These are phyloP conservation scores for Verticillium albo-atrum DNA, from an alignment of 2,329 filamentous ascomycete species.

Conservation along the genomic window DNA sequence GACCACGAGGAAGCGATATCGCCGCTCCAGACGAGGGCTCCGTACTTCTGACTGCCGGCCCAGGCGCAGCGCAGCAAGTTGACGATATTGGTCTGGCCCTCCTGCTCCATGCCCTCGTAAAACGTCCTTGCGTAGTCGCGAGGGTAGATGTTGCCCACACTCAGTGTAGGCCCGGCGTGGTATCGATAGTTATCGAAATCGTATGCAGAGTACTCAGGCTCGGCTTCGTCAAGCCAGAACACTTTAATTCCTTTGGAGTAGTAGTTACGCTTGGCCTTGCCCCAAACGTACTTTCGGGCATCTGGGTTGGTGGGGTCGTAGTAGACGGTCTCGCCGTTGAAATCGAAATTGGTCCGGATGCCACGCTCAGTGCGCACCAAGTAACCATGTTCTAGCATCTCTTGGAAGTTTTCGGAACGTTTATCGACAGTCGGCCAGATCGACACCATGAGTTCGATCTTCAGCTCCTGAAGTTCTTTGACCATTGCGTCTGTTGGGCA, in stretches of 20 bases:
- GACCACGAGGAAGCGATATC: conserved; percentile 62
- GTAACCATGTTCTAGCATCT: conserved; percentile 57
- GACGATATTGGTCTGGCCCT: conserved; percentile 51
- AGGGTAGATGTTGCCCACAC: conserved; percentile 55
- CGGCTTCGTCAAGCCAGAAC: conserved; percentile 67
- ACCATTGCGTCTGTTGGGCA: conserved; percentile 59
- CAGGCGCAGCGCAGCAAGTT: conserved; percentile 48
- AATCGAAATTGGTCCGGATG: conserved; percentile 51
- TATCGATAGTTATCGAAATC: conserved; percentile 66
- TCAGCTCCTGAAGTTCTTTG: conserved; percentile 49
- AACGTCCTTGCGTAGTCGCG: conserved; percentile 53
- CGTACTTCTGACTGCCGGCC: conserved; percentile 54
- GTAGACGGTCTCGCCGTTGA: conserved; percentile 52
- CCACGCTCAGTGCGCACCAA: conserved; percentile 58
- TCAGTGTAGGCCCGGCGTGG: conserved; percentile 28
- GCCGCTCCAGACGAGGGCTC: conserved; percentile 62
- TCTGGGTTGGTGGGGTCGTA: conserved; percentile 60
- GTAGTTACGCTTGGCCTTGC: conserved; percentile 54
- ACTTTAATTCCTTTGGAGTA: conserved; percentile 54
- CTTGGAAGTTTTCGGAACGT: conserved; percentile 51
- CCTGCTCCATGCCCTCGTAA: conserved; percentile 49
- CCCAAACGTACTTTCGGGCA: conserved; percentile 56
- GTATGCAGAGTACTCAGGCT: conserved; percentile 59
- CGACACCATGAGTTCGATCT: conserved; percentile 63
- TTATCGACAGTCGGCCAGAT: conserved; percentile 65